phyloP scores from a whole-genome alignment of 495 filamentous ascomycete genomes.

The Lepraria neglecta region DNA sequence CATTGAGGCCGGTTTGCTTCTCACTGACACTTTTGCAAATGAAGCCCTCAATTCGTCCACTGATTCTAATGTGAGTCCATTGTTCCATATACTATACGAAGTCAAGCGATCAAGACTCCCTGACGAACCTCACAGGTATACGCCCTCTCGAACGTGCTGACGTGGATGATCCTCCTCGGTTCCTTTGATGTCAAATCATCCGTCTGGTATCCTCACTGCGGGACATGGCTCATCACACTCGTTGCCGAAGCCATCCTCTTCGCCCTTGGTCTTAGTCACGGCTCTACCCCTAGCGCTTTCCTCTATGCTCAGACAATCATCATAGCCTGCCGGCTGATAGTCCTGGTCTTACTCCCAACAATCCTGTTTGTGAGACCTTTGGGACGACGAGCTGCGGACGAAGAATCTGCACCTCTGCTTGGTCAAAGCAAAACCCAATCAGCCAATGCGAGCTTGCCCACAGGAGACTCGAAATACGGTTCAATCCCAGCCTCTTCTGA shows the following conservation, averaged over 20 bases:
- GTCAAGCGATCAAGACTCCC: background rate
- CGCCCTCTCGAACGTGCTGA: slow-evolving; percentile 49
- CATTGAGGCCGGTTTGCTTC: slow-evolving; percentile 10
- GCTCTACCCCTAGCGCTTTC: slow-evolving; percentile 6
- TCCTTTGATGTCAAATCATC: slow-evolving; percentile 44
- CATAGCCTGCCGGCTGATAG: slow-evolving; percentile 28
- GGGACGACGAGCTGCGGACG: slow-evolving; percentile 23
- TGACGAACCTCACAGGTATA: slow-evolving; percentile 33
- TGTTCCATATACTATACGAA: background rate
- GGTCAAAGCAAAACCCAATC: slow-evolving; percentile 5
- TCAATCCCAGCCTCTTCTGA: slow-evolving; percentile 21
- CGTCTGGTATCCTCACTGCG: slow-evolving; percentile 58
- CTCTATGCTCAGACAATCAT: slow-evolving; percentile 24
- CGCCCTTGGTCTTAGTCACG: slow-evolving; percentile 27
- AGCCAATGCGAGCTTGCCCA: background rate
- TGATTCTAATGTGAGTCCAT: slow-evolving; percentile 6
- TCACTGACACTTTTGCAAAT: slow-evolving; percentile 5
- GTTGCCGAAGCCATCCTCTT: slow-evolving; percentile 44
- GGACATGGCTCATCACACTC: slow-evolving; percentile 49
- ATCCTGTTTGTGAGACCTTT: slow-evolving; percentile 24
- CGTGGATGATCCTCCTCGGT: slow-evolving; percentile 49
- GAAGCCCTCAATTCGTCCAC: slow-evolving; percentile 12
- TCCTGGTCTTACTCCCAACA: slow-evolving; percentile 32
- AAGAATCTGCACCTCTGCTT: slow-evolving; percentile 33
- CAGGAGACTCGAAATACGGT: slow-evolving; percentile 24